Base-by-base conservation (phyloP, 2,329 filamentous ascomycete species). In the Trichoderma simmonsii region DNA sequence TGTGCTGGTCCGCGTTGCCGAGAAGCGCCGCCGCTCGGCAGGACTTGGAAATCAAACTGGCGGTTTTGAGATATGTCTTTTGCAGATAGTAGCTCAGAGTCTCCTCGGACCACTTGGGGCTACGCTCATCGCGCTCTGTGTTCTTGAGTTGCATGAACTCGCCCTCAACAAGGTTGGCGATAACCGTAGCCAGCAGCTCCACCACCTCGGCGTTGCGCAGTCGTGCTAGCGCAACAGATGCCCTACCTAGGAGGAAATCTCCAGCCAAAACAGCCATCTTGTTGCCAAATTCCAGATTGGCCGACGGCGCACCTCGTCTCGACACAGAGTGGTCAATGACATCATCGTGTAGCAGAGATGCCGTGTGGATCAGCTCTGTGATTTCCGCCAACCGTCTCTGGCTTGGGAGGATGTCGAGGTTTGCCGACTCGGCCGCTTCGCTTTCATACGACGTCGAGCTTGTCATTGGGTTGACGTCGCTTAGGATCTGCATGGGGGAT, bases 91-190 rank as follows among this genome's bases (percentile, higher is more conserved):
- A 98, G 30, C 90, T 88, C 73, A 99, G 88, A 1, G 94, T 93
- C 68, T 97, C 93, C 78, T 98, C 93, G 2, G 92, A 96, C 89
- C 93, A 98, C 11, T 87, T 85, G 1, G 95, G 95, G 76, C 93
- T 91, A 75, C 88, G 87, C 85, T 98, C 95, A 80, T 98, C 95
- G 75, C 89, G 87, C 60, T 93, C 93, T 1, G 96, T 98, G 82
- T 99, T 99, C 85, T 97, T 97, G 77, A 99, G 86, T 85, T 99
- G 96, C 96, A 99, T 99, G 85, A 99, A 98, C 83, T 99, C 96
- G 79, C 96, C 96, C 84, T 99, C 96, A 24, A 99, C 95, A 30
- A 99, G 86, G 81, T 99, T 99, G 59, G 96, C 95, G 76, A 99
- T 98, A 56, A 98, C 96, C 1, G 95, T 98, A 4, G 96, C 94